phyloP scores from a whole-genome alignment of 2,329 filamentous ascomycete genomes.

The Penicillium decumbens region DNA sequence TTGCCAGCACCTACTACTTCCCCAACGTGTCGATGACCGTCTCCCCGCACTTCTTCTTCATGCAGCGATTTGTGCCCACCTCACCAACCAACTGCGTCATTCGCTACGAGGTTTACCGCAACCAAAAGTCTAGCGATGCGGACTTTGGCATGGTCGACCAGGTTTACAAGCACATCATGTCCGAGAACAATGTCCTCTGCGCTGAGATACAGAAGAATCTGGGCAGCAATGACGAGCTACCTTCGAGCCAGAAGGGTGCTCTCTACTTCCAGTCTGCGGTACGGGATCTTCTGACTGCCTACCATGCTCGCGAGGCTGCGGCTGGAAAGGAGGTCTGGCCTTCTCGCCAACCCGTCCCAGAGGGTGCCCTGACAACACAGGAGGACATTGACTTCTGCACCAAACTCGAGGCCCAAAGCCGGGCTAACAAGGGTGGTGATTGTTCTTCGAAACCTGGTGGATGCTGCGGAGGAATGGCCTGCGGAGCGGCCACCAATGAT shows the following conservation, averaged over 20 bases:
- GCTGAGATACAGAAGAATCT: constrained; percentile 56
- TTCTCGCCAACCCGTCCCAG: constrained; percentile 37
- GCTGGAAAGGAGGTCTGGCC: constrained; percentile 52
- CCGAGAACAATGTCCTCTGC: constrained; percentile 61
- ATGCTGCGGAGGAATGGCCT: constrained; percentile 22
- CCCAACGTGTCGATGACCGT: constrained; percentile 34
- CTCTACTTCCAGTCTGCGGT: constrained; percentile 54
- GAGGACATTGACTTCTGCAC: constrained; percentile 33
- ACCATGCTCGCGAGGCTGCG: constrained; percentile 45
- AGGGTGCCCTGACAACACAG: constrained; percentile 22
- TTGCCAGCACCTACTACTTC: constrained; percentile 34
- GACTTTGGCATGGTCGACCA: constrained; percentile 55
- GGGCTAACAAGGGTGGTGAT: constrained; percentile 6
- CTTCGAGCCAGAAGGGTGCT: constrained; percentile 55
- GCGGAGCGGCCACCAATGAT: constrained; percentile 6
- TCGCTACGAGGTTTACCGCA: constrained; percentile 60
- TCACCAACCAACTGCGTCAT: constrained; percentile 51
- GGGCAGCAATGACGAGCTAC: constrained; percentile 56
- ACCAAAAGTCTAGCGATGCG: constrained; percentile 55
- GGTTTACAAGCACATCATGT: constrained; percentile 61
- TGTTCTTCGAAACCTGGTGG: constrained; percentile 13
- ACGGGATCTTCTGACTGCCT: constrained; percentile 47
- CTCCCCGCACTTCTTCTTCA: constrained; percentile 55
- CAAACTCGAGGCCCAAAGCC: constrained; percentile 16
- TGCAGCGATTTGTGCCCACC: constrained; percentile 58